phyloP scores from a whole-genome alignment of 345 rosid genomes.

The Rhodomyrtus tomentosa region DNA sequence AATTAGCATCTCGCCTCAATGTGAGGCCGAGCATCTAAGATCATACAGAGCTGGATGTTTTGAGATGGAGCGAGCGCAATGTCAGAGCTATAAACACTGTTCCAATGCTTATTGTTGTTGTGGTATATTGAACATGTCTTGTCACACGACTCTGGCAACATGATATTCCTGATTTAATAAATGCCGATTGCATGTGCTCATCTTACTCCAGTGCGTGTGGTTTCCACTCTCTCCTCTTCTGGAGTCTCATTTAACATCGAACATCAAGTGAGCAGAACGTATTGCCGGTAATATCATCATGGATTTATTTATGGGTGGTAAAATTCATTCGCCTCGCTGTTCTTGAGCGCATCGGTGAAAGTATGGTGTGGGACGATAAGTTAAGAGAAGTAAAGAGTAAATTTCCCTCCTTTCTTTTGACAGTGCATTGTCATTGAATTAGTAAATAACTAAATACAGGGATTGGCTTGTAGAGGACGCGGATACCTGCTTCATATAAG shows the following conservation, averaged over 20 bases:
- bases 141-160: background rate
- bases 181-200: background rate
- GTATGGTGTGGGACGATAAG: background rate
- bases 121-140: background rate
- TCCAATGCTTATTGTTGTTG: background rate
- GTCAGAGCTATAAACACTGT: background rate
- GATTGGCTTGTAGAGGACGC: background rate
- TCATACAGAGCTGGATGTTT: background rate
- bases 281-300: background rate
- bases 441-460: no score
- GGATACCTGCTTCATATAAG: background rate
- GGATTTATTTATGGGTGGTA: background rate
- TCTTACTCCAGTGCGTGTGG: background rate
- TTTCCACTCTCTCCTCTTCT: background rate
- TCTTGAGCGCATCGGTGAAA: background rate
- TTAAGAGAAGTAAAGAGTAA: background rate
- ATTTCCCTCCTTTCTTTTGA: background rate
- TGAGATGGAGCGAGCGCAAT: background rate
- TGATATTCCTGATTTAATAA: background rate
- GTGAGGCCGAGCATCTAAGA: slow-evolving; percentile 59
- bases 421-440: background rate
- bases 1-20: slow-evolving; percentile 65
- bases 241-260: background rate
- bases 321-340: background rate
- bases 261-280: background rate